Conservation (phyloP, 176 grass and related monocot genomes). For the Eremochloa ophiuroides region DNA sequence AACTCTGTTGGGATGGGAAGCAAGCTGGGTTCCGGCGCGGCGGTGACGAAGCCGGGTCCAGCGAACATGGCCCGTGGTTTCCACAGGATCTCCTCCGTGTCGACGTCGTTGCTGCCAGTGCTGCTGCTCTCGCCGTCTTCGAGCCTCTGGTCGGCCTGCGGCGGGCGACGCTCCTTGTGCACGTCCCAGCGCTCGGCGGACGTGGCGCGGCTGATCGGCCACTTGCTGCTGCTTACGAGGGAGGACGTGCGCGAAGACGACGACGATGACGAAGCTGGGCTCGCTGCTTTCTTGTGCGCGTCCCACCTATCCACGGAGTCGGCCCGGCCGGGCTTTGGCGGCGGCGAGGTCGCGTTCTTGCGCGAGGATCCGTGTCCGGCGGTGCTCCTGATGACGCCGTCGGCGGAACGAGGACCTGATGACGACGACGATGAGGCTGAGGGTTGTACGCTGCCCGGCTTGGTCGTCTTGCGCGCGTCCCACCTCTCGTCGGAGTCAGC, state of each 20-base stretch:
- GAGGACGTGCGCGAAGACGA: background rate
- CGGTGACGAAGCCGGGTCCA: too few species aligned
- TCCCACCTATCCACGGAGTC: background rate
- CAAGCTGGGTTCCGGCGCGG: background rate
- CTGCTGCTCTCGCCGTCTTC: background rate
- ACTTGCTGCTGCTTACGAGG: background rate
- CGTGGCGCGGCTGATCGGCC: background rate
- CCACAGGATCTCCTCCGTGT: too few species aligned
- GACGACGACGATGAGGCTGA: too few species aligned
- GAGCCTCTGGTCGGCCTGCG: too few species aligned
- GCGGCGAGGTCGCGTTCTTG: background rate
- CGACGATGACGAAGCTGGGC: background rate
- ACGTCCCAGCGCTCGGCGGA: slow-evolving; percentile 5
- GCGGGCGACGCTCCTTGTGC: background rate
- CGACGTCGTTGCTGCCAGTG: too few species aligned
- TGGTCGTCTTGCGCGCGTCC: background rate
- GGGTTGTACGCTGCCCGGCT: background rate
- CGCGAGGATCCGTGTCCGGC: background rate
- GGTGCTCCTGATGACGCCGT: background rate
- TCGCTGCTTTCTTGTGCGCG: background rate
- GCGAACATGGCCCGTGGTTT: too few species aligned
- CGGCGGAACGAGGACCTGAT: background rate
- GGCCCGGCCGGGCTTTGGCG: background rate
- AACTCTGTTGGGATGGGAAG: background rate
- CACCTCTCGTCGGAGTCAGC: background rate